A percentile compares a stretch with the other conserved stretches of the same genome.
Conservation (phyloP, 768 basidiomycete genomes). For the Leccinum obscurum region DNA sequence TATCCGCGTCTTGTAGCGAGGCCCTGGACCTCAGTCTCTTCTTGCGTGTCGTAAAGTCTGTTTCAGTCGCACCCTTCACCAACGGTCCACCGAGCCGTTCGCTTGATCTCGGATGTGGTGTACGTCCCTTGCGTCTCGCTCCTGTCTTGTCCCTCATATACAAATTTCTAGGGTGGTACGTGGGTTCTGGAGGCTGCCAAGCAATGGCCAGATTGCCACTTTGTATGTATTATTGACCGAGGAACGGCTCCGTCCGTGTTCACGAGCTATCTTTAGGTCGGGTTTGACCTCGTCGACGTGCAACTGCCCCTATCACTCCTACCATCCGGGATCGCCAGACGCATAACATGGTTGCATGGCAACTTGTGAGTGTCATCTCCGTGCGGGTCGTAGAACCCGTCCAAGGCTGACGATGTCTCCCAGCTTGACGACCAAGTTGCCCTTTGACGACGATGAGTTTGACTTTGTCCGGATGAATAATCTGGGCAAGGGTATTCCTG, state of each 20-base stretch:
- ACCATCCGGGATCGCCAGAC: constrained; percentile 49
- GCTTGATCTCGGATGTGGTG: constrained; percentile 75
- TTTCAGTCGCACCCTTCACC: constrained; percentile 58
- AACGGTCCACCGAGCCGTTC: constrained; percentile 51
- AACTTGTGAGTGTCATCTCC: constrained; percentile 60
- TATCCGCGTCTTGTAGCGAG: constrained; percentile 41
- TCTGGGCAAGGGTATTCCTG: constrained; percentile 68
- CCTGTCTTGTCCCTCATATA: neutral
- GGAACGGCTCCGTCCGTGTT: neutral
- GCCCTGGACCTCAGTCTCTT: constrained; percentile 52
- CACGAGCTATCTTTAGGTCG: constrained; percentile 48
- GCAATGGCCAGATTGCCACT: constrained; percentile 63
- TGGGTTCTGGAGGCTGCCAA: constrained; percentile 77
- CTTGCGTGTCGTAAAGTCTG: constrained; percentile 50
- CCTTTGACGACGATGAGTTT: constrained; percentile 82
- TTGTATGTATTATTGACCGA: constrained; percentile 45
- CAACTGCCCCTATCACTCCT: constrained; percentile 60
- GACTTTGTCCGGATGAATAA: constrained; percentile 75
- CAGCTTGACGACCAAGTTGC: constrained; percentile 73
- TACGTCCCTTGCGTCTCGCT: constrained; percentile 35
- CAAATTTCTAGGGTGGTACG: constrained; percentile 51
- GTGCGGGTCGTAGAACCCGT: neutral
- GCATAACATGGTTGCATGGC: constrained; percentile 73
- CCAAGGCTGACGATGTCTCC: neutral
- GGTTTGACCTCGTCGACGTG: constrained; percentile 76